Evolutionary conservation across 352 stramenopile genomes (phyloP).

Genomic region (Sclerospora graminicola): DNA sequence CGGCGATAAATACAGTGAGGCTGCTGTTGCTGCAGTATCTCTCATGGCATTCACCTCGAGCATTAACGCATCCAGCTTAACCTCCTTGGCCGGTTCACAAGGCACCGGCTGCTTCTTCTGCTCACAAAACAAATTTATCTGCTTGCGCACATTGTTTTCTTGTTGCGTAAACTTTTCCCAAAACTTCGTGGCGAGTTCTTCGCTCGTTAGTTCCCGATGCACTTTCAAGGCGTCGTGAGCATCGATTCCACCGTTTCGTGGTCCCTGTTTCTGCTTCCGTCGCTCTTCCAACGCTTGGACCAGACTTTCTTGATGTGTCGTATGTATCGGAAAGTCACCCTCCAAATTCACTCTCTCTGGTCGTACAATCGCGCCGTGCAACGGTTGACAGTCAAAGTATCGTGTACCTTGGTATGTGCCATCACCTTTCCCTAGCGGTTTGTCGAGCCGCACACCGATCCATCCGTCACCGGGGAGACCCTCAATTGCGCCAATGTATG

Average conservation of each 20-base stretch:
- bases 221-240: background rate
- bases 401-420: constrained; percentile 32
- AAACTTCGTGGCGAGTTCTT: constrained; percentile 49
- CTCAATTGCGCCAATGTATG: constrained; percentile 42
- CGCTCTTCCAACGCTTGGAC: constrained; percentile 38
- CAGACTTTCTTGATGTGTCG: constrained; percentile 41
- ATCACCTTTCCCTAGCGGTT: constrained; percentile 70
- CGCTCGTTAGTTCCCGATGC: constrained; percentile 29
- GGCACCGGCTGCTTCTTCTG: constrained; percentile 46
- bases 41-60: constrained; percentile 40
- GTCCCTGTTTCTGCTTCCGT: constrained; percentile 28
- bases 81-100: constrained; percentile 24
- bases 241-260: constrained; percentile 4
- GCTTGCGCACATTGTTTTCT: constrained; percentile 40
- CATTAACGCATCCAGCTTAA: constrained; percentile 44
- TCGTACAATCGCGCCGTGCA: constrained; percentile 62
- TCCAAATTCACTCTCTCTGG: constrained; percentile 42
- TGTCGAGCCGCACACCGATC: constrained; percentile 64
- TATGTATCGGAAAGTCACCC: constrained; percentile 42
- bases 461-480: constrained; percentile 50
- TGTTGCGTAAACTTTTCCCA: constrained; percentile 47
- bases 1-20: constrained; percentile 72
- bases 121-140: constrained; percentile 42
- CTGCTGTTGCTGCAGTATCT: constrained; percentile 44
- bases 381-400: constrained; percentile 52